A percentile compares a stretch with the other conserved stretches of the same genome.
Conservation (phyloP, 2,329 filamentous ascomycete species). For the Sclerotinia minor region DNA sequence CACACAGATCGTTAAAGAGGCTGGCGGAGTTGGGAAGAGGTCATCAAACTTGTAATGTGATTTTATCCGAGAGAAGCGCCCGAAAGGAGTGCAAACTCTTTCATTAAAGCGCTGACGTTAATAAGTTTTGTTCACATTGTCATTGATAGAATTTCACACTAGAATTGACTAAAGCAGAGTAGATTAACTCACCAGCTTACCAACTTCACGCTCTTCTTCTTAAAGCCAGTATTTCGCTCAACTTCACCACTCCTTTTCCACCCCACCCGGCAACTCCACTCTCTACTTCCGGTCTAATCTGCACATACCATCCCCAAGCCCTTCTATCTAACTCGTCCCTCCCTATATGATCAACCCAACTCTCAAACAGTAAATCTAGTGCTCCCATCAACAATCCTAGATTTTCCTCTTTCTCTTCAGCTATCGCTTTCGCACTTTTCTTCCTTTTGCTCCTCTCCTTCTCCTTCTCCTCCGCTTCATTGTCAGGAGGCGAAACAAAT, state of each 20-base stretch:
- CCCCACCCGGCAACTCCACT: slow-evolving; percentile 78
- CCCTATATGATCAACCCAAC: slow-evolving; percentile 67
- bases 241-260: slow-evolving; percentile 68
- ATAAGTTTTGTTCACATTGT: not conserved
- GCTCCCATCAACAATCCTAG: slow-evolving; percentile 68
- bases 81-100: not conserved
- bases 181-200: slow-evolving; percentile 6
- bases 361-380: slow-evolving; percentile 69
- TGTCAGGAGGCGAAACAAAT: slow-evolving; percentile 50
- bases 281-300: slow-evolving; percentile 74
- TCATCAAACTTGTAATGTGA: not conserved
- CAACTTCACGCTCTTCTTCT: slow-evolving; percentile 45
- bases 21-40: not conserved
- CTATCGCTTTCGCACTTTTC: slow-evolving; percentile 52
- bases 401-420: slow-evolving; percentile 67
- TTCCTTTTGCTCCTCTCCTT: slow-evolving; percentile 47
- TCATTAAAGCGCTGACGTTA: not conserved
- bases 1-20: not conserved
- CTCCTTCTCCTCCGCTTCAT: slow-evolving; percentile 34
- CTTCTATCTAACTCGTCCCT: slow-evolving; percentile 69
- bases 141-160: not conserved
- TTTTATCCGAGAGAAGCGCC: not conserved
- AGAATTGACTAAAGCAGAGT: not conserved
- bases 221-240: slow-evolving; percentile 65
- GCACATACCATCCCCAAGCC: slow-evolving; percentile 81